Conservation (phyloP, 805 yeast species). For the Starmerella potacharoeniae region DNA sequence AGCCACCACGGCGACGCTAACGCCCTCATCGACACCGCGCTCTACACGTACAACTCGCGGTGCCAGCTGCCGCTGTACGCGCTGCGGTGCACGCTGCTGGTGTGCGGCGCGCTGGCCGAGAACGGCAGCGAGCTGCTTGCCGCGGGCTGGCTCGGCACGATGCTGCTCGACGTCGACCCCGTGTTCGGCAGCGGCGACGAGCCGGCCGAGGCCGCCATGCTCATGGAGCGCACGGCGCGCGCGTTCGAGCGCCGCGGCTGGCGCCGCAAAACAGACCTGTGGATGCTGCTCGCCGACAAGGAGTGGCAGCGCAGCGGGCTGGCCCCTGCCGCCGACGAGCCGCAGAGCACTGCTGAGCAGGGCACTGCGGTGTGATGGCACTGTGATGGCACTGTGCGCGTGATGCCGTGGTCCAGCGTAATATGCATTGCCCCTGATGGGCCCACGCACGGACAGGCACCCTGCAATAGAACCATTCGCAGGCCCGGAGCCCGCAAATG, state of each 20-base stretch:
- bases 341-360: too few species aligned
- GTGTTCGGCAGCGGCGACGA: constrained; percentile 18
- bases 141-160: constrained; percentile 37
- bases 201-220: constrained; percentile 37
- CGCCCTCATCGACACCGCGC: constrained; percentile 53
- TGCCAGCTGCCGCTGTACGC: constrained; percentile 60
- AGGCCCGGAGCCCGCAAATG: too few species aligned
- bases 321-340: background rate
- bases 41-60: constrained; percentile 64
- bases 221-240: constrained; percentile 44
- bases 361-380: too few species aligned
- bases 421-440: too few species aligned
- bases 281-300: constrained; percentile 35
- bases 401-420: too few species aligned
- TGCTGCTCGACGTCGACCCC: constrained; percentile 31
- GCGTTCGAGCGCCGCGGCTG: constrained; percentile 38
- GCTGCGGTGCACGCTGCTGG: constrained; percentile 51
- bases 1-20: constrained; percentile 27
- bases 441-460: too few species aligned
- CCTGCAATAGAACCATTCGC: too few species aligned
- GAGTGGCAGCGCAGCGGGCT: constrained; percentile 13
- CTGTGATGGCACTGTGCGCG: too few species aligned
- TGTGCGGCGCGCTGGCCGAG: constrained; percentile 54
- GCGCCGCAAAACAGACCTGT: constrained; percentile 60
- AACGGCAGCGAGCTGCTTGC: constrained; percentile 33